Percentiles rank a stretch among this genome's conserved stretches.
Conservation (phyloP, 345 rosid genomes). For the Corchorus capsularis region DNA sequence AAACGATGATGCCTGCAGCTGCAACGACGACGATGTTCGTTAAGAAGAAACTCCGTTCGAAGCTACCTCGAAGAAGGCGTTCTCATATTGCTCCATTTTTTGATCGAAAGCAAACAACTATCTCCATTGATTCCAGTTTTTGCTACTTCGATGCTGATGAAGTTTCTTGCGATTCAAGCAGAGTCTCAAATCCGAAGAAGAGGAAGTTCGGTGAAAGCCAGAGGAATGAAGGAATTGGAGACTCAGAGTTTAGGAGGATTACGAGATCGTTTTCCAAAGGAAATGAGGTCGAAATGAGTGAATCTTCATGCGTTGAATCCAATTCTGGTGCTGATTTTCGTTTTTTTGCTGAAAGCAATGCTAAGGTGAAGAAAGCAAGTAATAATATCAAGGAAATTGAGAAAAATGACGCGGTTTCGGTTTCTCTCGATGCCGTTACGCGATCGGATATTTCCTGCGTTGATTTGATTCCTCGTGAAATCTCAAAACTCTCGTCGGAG, state of each 20-base stretch:
- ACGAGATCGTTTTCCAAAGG: constrained; percentile 48
- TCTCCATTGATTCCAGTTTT: constrained; percentile 44
- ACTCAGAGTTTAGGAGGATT: constrained; percentile 42
- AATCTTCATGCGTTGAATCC: constrained; percentile 56
- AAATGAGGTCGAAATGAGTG: constrained; percentile 51
- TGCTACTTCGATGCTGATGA: constrained; percentile 34
- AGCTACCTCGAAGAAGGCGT: constrained; percentile 49
- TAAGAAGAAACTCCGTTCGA: constrained; percentile 57
- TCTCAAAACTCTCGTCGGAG: constrained; percentile 32
- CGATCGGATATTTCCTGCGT: constrained; percentile 49
- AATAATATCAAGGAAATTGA: constrained; percentile 18
- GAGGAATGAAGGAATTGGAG: constrained; percentile 29
- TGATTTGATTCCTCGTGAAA: constrained; percentile 39
- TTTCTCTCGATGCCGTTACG: constrained; percentile 15
- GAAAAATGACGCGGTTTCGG: constrained; percentile 32
- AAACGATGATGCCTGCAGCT: constrained; percentile 26
- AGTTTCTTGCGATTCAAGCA: constrained; percentile 50
- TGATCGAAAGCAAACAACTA: constrained; percentile 20
- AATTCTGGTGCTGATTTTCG: constrained; percentile 35
- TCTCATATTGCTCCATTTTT: constrained; percentile 43
- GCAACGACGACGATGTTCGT: constrained; percentile 24
- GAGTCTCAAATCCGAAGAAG: constrained; percentile 44
- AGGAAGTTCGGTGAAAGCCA: constrained; percentile 36
- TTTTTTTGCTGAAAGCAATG: constrained; percentile 15
- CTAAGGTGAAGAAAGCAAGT: constrained; percentile 21